phyloP scores from a whole-genome alignment of 1,284 basidiomycete species.

The Anthracocystis panici-leucophaei region DNA sequence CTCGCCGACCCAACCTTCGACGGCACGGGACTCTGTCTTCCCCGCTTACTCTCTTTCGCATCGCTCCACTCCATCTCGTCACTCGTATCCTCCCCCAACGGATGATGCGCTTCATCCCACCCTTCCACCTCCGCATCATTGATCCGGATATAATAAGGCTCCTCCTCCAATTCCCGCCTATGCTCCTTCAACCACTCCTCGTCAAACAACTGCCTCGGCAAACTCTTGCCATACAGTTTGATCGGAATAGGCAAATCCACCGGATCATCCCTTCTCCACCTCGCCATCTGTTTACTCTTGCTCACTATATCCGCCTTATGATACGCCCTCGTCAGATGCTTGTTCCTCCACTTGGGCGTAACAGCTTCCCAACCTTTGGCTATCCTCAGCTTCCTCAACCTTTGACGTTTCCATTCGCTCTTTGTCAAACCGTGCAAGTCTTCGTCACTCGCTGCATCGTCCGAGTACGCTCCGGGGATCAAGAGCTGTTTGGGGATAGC shows the following conservation, averaged over 20 bases:
- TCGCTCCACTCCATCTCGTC: constrained; percentile 61
- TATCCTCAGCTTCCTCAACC: constrained; percentile 49
- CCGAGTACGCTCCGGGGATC: constrained; percentile 53
- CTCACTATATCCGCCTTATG: constrained; percentile 55
- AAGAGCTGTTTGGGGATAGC: constrained; percentile 54
- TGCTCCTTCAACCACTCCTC: constrained; percentile 51
- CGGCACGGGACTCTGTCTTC: constrained; percentile 7
- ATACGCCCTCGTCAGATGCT: constrained; percentile 52
- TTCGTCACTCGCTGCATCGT: constrained; percentile 59
- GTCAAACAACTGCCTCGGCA: constrained; percentile 52
- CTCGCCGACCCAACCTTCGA: no score
- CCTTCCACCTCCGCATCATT: constrained; percentile 50
- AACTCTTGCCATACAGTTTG: constrained; percentile 47
- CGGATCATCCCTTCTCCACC: constrained; percentile 53
- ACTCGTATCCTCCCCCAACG: constrained; percentile 52
- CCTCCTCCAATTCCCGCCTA: constrained; percentile 41
- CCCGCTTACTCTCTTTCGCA: constrained; percentile 42
- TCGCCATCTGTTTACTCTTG: constrained; percentile 55
- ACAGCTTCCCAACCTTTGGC: constrained; percentile 56
- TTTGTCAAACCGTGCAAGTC: constrained; percentile 56
- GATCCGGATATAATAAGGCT: constrained; percentile 53
- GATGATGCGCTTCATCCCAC: constrained; percentile 51
- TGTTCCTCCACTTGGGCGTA: constrained; percentile 55
- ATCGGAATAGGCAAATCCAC: constrained; percentile 56
- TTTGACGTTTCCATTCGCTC: constrained; percentile 48